These are phyloP conservation scores for Tetracentron sinense DNA, from an alignment of 164 flowering plant species.

Conservation along the genomic window DNA sequence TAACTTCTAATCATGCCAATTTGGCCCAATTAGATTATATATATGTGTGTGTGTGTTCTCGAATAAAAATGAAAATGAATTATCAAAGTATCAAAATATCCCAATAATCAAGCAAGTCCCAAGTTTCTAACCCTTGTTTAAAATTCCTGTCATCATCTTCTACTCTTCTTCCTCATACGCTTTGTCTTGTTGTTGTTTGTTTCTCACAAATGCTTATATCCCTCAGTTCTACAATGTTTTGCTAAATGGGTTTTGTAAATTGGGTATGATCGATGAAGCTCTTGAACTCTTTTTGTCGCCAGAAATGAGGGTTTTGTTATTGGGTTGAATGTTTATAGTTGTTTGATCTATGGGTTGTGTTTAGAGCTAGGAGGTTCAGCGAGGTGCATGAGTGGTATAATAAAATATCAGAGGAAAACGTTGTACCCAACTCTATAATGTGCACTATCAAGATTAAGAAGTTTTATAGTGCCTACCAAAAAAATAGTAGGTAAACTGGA, in stretches of 20 bases:
- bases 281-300: constrained; percentile 32
- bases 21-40: too few species aligned
- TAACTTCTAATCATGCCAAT: too few species aligned
- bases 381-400: constrained; percentile 49
- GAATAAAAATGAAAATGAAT: too few species aligned
- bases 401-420: constrained; percentile 31
- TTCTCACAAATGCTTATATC: too few species aligned
- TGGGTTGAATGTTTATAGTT: constrained; percentile 46
- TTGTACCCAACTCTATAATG: constrained; percentile 56
- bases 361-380: constrained; percentile 47
- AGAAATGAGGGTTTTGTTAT: constrained; percentile 44
- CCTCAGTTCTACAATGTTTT: constrained; percentile 55
- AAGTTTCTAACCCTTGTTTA: too few species aligned
- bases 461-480: too few species aligned
- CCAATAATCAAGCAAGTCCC: too few species aligned
- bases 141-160: too few species aligned
- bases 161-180: too few species aligned
- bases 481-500: constrained; percentile 41
- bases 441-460: constrained; percentile 73
- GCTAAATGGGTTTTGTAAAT: constrained; percentile 66
- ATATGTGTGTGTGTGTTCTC: too few species aligned
- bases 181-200: too few species aligned
- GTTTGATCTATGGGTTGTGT: constrained; percentile 73
- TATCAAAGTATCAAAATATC: too few species aligned
- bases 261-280: constrained; percentile 60